These are phyloP conservation scores for Chlorella ohadii DNA, from an alignment of 139 green algal species.

Conservation along the genomic window DNA sequence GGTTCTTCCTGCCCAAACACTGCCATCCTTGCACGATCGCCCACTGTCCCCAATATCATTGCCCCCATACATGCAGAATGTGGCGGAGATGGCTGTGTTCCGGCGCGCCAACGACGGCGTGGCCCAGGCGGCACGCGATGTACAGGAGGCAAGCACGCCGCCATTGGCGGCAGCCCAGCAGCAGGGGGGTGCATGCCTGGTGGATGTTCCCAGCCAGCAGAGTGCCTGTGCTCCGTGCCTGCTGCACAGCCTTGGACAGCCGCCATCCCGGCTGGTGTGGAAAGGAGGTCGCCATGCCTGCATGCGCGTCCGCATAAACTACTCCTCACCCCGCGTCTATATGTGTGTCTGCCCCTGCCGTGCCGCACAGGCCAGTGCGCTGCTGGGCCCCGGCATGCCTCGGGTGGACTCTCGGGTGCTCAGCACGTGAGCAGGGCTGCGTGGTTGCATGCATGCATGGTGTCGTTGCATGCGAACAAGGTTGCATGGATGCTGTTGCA, in stretches of 20 bases:
- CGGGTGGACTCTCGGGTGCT: not conserved
- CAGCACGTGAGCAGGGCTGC: not conserved
- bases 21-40: too few species aligned
- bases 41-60: too few species aligned
- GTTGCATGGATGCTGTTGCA: not conserved
- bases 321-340: too few species aligned
- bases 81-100: constrained; percentile 19
- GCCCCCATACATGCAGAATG: constrained; percentile 15
- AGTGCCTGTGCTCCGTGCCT: not conserved
- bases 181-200: too few species aligned
- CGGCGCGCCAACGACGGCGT: constrained; percentile 21
- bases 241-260: too few species aligned
- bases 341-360: too few species aligned
- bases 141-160: not conserved
- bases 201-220: too few species aligned
- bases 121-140: not conserved
- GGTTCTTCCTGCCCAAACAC: too few species aligned
- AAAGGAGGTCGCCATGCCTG: too few species aligned
- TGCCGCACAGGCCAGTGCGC: not conserved
- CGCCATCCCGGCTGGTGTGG: too few species aligned
- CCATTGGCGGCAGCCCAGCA: not conserved
- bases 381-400: constrained; percentile 24
- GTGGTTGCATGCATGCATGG: not conserved
- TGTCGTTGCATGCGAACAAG: not conserved
- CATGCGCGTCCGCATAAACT: too few species aligned